phyloP scores from a whole-genome alignment of 2,329 filamentous ascomycete genomes.

The Cytospora schulzeri region DNA sequence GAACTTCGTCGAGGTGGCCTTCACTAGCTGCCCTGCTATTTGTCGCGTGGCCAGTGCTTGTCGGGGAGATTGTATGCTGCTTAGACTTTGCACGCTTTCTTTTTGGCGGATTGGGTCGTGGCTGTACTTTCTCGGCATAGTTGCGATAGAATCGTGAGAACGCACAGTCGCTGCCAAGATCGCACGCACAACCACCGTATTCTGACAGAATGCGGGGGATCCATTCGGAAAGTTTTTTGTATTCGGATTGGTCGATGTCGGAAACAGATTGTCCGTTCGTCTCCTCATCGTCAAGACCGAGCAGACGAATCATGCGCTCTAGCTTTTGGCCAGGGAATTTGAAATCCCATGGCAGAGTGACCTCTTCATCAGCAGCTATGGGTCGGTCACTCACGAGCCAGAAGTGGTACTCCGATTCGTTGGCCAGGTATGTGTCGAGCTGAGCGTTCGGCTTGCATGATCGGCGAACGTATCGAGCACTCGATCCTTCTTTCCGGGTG shows the following conservation, averaged over 20 bases:
- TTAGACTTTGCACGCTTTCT: constrained; percentile 60
- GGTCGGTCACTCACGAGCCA: constrained; percentile 84
- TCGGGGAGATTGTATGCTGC: constrained; percentile 59
- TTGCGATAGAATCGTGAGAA: constrained; percentile 65
- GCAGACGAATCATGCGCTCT: constrained; percentile 57
- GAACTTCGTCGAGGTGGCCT: constrained; percentile 56
- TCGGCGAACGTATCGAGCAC: constrained; percentile 84
- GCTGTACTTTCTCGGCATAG: constrained; percentile 52
- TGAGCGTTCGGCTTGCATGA: constrained; percentile 91
- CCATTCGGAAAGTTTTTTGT: constrained; percentile 63
- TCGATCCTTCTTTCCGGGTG: constrained; percentile 82
- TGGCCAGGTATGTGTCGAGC: constrained; percentile 82
- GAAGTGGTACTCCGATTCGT: constrained; percentile 81
- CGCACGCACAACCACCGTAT: constrained; percentile 79
- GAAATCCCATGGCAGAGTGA: constrained; percentile 70
- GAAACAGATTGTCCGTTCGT: constrained; percentile 50
- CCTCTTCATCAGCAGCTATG: constrained; percentile 66
- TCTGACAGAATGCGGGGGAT: constrained; percentile 72
- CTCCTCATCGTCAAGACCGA: constrained; percentile 66
- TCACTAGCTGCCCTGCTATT: constrained; percentile 68
- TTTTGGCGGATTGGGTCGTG: constrained; percentile 42
- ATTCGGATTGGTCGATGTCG: constrained; percentile 62
- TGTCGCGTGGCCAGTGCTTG: constrained; percentile 62
- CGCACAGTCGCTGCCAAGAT: constrained; percentile 62
- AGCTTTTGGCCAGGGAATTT: constrained; percentile 58